These are phyloP conservation scores for Talaromyces sp. DNA, from an alignment of 2,329 filamentous ascomycete genomes.

Conservation along the genomic window DNA sequence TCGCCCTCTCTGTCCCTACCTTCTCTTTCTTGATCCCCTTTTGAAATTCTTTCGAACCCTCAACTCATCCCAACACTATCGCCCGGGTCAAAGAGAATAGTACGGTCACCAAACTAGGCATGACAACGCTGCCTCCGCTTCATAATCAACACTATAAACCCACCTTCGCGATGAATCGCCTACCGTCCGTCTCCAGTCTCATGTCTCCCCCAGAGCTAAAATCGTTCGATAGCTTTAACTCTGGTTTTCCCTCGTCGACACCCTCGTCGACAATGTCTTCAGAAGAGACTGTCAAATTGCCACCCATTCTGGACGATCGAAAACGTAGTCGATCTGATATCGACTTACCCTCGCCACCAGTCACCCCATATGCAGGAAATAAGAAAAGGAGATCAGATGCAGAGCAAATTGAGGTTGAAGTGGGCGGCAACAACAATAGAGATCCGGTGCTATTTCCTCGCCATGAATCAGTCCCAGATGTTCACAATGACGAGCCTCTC, in stretches of 20 bases:
- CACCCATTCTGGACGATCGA: constrained; percentile 41
- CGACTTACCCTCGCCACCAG: constrained; percentile 45
- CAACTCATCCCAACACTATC: background rate
- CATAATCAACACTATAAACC: constrained; percentile 13
- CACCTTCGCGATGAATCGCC: constrained; percentile 37
- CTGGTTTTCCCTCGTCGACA: constrained; percentile 28
- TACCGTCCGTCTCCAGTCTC: constrained; percentile 43
- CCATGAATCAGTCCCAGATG: constrained; percentile 32
- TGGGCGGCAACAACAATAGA: constrained; percentile 26
- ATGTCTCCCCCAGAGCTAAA: constrained; percentile 49
- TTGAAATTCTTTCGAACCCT: background rate
- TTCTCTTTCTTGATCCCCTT: background rate
- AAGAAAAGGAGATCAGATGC: constrained; percentile 38
- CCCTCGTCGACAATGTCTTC: constrained; percentile 30
- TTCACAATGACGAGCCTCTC: constrained; percentile 39
- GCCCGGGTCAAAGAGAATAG: background rate
- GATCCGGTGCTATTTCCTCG: constrained; percentile 45
- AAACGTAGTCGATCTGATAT: constrained; percentile 43
- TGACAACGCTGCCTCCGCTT: constrained; percentile 18
- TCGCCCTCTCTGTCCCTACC: constrained; percentile 15
- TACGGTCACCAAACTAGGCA: constrained; percentile 1
- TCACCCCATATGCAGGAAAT: constrained; percentile 42
- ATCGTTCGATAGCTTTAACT: constrained; percentile 48
- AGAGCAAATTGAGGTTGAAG: constrained; percentile 34
- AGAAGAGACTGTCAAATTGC: constrained; percentile 34